These are phyloP conservation scores for Triticum timopheevii DNA, from an alignment of 176 grass and related monocot species.

Conservation along the genomic window DNA sequence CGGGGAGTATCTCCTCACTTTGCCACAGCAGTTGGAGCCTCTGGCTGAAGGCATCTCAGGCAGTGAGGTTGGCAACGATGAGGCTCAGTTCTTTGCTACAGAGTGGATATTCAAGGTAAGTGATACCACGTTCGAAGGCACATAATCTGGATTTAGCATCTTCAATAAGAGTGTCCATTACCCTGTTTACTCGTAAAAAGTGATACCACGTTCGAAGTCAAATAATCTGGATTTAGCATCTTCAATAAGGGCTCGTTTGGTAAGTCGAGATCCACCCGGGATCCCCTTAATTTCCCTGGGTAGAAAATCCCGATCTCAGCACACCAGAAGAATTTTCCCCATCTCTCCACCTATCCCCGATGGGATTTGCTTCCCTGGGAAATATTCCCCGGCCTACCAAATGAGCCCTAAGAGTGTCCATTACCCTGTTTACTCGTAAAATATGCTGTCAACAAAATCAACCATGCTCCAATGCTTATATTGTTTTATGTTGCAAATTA, in stretches of 20 bases:
- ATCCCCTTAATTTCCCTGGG: too few relatives aligned
- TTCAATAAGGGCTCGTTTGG: too few relatives aligned
- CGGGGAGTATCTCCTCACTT: constrained; percentile 96
- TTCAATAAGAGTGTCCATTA: background rate
- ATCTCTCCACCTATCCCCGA: too few relatives aligned
- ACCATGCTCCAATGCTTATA: background rate
- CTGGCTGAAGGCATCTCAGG: constrained; percentile 81
- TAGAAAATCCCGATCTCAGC: too few relatives aligned
- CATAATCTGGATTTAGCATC: background rate
- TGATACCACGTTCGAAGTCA: too few relatives aligned
- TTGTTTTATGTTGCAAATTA: background rate
- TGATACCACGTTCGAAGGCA: background rate
- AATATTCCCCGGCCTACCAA: too few relatives aligned
- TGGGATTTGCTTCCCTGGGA: too few relatives aligned
- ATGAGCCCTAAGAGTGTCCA: background rate
- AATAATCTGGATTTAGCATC: too few relatives aligned
- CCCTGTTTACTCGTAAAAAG: background rate
- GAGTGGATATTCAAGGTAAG: constrained; percentile 99
- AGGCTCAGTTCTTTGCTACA: constrained; percentile 94
- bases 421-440: background rate
- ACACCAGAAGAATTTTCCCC: too few relatives aligned
- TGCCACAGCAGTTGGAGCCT: constrained; percentile 94
- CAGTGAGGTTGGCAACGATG: constrained; percentile 68
- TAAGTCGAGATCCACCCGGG: too few relatives aligned
- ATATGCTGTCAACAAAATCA: background rate